Evolutionary conservation across 1,284 basidiomycete genomes (phyloP), one percentile per base, ranked within the genome.

Genomic region (Porphyrellus sp.): DNA sequence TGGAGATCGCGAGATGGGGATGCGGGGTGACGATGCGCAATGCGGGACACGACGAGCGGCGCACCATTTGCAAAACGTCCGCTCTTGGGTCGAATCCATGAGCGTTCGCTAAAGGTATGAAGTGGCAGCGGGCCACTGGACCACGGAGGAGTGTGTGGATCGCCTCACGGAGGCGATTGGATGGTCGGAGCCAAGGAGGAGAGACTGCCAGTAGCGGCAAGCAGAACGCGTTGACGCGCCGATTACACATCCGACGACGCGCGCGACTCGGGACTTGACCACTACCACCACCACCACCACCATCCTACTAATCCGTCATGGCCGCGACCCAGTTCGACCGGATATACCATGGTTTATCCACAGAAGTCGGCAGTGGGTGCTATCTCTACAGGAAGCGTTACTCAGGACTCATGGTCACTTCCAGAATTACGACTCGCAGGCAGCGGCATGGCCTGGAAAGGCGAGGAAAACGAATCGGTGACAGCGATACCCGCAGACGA

Each of bases 381-480:
- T 3, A 7, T 16, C 30, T 21, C 21, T 30, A 7, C 8, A 4
- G 11, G 24, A 31, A 9, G 8, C 30, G 8, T 33, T 31, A 20
- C 33, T 34, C 20, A 23, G 16, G 50, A 18, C 58, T 53, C 48
- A 48, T 33, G 43, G 8, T 46, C 45, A 44, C 30, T 13, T 11
- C 16, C 67, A 96, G 93, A 94, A 74, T 82, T 98, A 51, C 89
- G 94, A 62, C 81, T 98, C 61, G 93, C 92, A 20, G 67, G 79
- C 24, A 90, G 86, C 61, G 95, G 94, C 46, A 87, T 98, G 73
- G 94, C 92, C 7, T 98, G 95, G 95, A 96, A 88, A 63, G 85
- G 82, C 46, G 81, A 84, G 44, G 82, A 89, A 20, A 77, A 76
- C 15, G 86, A 86, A 41, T 70, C 74, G 4, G 80, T 86, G 42